phyloP scores from a whole-genome alignment of 2,329 filamentous ascomycete genomes.

The Ceratocystis harringtonii region DNA sequence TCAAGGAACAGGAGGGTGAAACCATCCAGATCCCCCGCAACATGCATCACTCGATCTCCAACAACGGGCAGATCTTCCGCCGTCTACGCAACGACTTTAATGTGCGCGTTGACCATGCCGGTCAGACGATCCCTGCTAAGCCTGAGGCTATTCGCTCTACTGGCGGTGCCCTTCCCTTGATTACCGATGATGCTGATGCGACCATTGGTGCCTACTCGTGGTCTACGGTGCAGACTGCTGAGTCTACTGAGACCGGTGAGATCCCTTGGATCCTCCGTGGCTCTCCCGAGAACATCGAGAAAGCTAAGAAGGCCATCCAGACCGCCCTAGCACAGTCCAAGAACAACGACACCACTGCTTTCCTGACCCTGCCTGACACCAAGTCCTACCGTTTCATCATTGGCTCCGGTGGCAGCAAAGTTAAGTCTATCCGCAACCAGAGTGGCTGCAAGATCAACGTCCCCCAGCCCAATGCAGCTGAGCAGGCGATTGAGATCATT shows the following conservation, averaged over 20 bases:
- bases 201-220: slow-evolving; percentile 60
- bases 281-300: slow-evolving; percentile 59
- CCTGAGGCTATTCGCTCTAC: slow-evolving; percentile 43
- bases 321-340: slow-evolving; percentile 57
- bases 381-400: slow-evolving; percentile 82
- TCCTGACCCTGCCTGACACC: slow-evolving; percentile 79
- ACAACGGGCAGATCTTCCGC: slow-evolving; percentile 89
- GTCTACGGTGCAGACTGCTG: slow-evolving; percentile 52
- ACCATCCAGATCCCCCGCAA: slow-evolving; percentile 70
- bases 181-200: slow-evolving; percentile 66
- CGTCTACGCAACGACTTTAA: slow-evolving; percentile 71
- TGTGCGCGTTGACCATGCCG: slow-evolving; percentile 83
- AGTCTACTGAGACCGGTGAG: slow-evolving; percentile 47
- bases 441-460: slow-evolving; percentile 91
- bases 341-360: slow-evolving; percentile 61
- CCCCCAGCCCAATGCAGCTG: slow-evolving; percentile 57
- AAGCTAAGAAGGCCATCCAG: slow-evolving; percentile 61
- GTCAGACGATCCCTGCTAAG: slow-evolving; percentile 60
- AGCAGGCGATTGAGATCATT: slow-evolving; percentile 80
- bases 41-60: slow-evolving; percentile 70
- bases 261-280: slow-evolving; percentile 87
- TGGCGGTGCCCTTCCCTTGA: slow-evolving; percentile 61
- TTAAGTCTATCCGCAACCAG: slow-evolving; percentile 83
- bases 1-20: slow-evolving; percentile 79
- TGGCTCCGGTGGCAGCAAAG: slow-evolving; percentile 74